Evolutionary conservation across 2,329 filamentous ascomycete species (phyloP), one percentile per base, ranked within the genome.

Genomic region (Chaetomiaceae sp.): DNA sequence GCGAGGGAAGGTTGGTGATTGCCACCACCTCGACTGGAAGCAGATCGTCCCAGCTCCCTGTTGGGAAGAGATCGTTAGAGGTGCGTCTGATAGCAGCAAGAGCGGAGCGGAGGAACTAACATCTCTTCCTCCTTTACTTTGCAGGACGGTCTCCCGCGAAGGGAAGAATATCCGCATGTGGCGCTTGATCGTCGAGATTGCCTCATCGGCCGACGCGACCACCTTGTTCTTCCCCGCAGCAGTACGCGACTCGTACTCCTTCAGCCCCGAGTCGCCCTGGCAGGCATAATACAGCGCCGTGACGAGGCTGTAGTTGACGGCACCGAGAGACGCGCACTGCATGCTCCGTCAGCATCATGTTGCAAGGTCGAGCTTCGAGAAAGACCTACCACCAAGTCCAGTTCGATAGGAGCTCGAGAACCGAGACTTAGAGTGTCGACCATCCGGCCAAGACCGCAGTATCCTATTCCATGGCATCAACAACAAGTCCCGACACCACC

Each of bases 21-120:
- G 75, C 78, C 87, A 97, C 83, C 85, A 91, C 57, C 82, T 84
- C 8, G 78, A 72, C 56, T 86, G 80, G 55, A 94, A 79, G 64
- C 87, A 95, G 55, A 97, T 91, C 0, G 91, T 95, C 8, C 92
- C 92, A 20, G 83, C 94, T 37, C 74, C 72, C 82, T 86, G 47
- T 15, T 51, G 31, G n/a, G 19, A 38, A 25, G 23, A 51, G 29
- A 54, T 60, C 15, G 29, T 46, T 5, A 43, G 19, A 12, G 58
- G 39, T 5, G 14, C 9, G 17, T 27, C 15, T 8, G 25, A 14
- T 3, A 22, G 15, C 14, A 4, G 19, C 19, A 5, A 33, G n/a
- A 3, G 15, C 14, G 7, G 15, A 9, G 14, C 11, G 25, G 9
- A 31, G 19, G 36, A 29, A 72, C 79, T 68, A 63, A 84, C 83